These are phyloP conservation scores for Trichoderma sp. DNA, from an alignment of 2,329 filamentous ascomycete species.

Conservation along the genomic window DNA sequence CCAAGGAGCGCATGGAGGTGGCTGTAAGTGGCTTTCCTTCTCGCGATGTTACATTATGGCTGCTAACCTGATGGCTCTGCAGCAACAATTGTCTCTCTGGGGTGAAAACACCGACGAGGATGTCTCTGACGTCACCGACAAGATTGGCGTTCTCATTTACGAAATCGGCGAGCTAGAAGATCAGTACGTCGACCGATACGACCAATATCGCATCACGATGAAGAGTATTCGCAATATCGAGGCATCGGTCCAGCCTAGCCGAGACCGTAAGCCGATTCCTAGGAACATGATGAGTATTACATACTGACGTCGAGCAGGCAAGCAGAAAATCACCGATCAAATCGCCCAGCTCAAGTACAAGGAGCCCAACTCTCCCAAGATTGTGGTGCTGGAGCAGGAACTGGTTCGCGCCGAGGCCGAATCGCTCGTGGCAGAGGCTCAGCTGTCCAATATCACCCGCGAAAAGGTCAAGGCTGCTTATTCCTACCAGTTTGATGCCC, in stretches of 20 bases:
- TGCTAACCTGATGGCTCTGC: neutral
- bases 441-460: constrained; percentile 98
- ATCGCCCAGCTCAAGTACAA: constrained; percentile 99
- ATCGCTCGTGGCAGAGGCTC: constrained; percentile 96
- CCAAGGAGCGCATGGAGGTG: constrained; percentile 96
- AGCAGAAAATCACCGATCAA: constrained; percentile 98
- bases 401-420: constrained; percentile 97
- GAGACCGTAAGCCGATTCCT: constrained; percentile 71
- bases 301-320: constrained; percentile 59
- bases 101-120: constrained; percentile 95
- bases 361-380: constrained; percentile 96
- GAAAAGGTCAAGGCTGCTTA: constrained; percentile 99
- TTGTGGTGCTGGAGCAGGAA: constrained; percentile 97
- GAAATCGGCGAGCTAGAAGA: constrained; percentile 98
- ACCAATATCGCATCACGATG: constrained; percentile 98
- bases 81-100: constrained; percentile 99
- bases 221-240: constrained; percentile 99
- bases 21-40: constrained; percentile 65
- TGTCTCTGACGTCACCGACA: constrained; percentile 98
- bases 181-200: constrained; percentile 97
- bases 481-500: constrained; percentile 95
- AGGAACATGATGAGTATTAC: neutral
- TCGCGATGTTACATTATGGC: neutral
- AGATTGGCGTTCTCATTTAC: constrained; percentile 95
- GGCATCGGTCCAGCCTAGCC: constrained; percentile 94